Conservation (phyloP, 1,284 basidiomycete species). For the Sparassis latifolia region DNA sequence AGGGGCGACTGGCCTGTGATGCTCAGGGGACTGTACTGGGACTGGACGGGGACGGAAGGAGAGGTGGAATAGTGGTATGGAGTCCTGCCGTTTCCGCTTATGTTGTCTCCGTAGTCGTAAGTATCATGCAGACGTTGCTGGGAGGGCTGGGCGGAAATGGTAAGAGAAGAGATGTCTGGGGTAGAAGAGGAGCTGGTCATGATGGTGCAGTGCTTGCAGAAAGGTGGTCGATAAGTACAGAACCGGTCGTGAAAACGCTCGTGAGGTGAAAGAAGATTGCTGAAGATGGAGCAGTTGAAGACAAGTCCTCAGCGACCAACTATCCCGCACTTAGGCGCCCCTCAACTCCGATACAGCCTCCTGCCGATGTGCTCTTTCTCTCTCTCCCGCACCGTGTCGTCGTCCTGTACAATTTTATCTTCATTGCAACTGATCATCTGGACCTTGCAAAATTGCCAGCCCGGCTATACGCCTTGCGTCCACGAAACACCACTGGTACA, state of each 20-base stretch:
- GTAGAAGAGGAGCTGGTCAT: slow-evolving; percentile 67
- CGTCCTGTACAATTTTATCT: too few species aligned
- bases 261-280: background rate
- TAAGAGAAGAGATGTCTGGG: slow-evolving; percentile 70
- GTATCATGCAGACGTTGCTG: slow-evolving; percentile 75
- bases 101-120: slow-evolving; percentile 73
- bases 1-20: slow-evolving; percentile 55
- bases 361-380: too few species aligned
- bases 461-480: too few species aligned
- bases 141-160: slow-evolving; percentile 53
- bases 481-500: too few species aligned
- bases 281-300: slow-evolving; percentile 1
- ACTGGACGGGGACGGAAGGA: slow-evolving; percentile 56
- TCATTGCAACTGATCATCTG: too few species aligned
- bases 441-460: too few species aligned
- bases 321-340: too few species aligned
- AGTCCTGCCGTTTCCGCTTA: slow-evolving; percentile 40
- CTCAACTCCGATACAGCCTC: too few species aligned
- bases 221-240: slow-evolving; percentile 17
- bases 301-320: too few species aligned
- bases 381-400: too few species aligned
- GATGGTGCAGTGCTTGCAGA: slow-evolving; percentile 28
- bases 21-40: slow-evolving; percentile 56
- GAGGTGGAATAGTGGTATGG: slow-evolving; percentile 68
- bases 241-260: slow-evolving; percentile 14